Conservation (phyloP, 768 basidiomycete genomes). For the Tulasnella sp. region DNA sequence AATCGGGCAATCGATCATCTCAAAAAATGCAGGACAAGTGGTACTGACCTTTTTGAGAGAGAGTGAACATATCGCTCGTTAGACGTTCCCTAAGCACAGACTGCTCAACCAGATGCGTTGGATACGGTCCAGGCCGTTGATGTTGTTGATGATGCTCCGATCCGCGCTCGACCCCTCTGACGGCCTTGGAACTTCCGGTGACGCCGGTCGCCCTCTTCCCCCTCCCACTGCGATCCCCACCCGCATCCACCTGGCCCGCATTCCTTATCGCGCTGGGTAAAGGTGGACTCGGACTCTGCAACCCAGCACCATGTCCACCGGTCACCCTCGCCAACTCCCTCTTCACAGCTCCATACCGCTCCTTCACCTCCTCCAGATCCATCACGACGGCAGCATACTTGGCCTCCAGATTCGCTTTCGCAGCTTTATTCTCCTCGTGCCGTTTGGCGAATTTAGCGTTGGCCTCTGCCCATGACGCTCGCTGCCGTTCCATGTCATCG, state of each 20-base stretch:
- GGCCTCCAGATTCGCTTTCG: constrained; percentile 11
- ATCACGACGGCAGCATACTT: constrained; percentile 9
- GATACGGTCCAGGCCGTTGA: background rate
- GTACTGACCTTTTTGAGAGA: constrained; percentile 14
- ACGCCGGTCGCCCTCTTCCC: background rate
- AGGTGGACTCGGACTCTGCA: constrained; percentile 1
- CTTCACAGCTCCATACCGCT: constrained; percentile 8
- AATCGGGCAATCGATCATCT: background rate
- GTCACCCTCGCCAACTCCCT: constrained; percentile 9
- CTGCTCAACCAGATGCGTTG: constrained; percentile 14
- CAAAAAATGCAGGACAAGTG: background rate
- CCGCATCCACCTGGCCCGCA: background rate
- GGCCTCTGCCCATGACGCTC: constrained; percentile 14
- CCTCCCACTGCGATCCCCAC: background rate
- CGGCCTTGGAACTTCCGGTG: background rate
- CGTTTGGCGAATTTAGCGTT: constrained; percentile 17
- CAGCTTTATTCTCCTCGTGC: constrained; percentile 15
- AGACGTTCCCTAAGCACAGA: constrained; percentile 13
- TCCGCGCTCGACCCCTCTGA: constrained; percentile 8
- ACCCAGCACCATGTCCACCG: background rate
- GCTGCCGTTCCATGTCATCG: constrained; percentile 9
- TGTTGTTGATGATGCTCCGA: background rate
- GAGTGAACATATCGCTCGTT: constrained; percentile 15
- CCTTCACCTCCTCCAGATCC: constrained; percentile 15
- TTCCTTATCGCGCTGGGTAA: background rate